Conservation (phyloP, 1,284 basidiomycete species). For the Pseudozyma pruni region DNA sequence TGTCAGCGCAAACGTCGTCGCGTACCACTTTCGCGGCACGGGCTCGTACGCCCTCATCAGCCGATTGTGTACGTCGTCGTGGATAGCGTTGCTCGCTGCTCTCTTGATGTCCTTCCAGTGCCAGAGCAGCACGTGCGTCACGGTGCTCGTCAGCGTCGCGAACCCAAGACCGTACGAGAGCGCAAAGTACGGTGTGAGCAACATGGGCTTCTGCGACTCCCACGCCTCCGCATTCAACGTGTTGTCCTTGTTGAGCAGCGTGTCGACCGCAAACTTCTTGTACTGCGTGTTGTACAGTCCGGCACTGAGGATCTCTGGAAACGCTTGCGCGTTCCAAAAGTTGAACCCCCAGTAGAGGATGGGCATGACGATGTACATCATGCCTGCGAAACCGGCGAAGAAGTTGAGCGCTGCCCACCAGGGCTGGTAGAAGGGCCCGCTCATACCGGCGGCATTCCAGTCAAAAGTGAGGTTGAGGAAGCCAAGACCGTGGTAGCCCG, state of each 20-base stretch:
- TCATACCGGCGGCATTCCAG: constrained; percentile 70
- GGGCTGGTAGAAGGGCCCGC: constrained; percentile 71
- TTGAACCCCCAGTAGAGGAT: constrained; percentile 69
- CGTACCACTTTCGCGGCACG: constrained; percentile 65
- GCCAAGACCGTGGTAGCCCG: constrained; percentile 71
- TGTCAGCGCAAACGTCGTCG: constrained; percentile 55
- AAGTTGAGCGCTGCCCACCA: constrained; percentile 70
- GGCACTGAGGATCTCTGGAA: constrained; percentile 69
- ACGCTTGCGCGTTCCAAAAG: constrained; percentile 69
- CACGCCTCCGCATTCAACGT: constrained; percentile 69
- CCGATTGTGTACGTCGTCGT: constrained; percentile 66
- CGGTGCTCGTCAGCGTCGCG: constrained; percentile 70
- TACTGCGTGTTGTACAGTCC: constrained; percentile 66
- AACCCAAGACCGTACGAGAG: constrained; percentile 70
- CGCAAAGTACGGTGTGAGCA: constrained; percentile 71
- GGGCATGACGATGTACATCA: constrained; percentile 71
- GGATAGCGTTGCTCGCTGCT: constrained; percentile 67
- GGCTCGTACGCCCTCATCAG: constrained; percentile 65
- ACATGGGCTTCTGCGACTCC: constrained; percentile 68
- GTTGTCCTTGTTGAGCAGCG: constrained; percentile 63
- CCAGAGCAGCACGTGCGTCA: constrained; percentile 71
- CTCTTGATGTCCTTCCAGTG: constrained; percentile 70
- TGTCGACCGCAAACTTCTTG: constrained; percentile 56
- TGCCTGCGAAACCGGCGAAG: constrained; percentile 64
- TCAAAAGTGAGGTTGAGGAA: constrained; percentile 71